phyloP scores from a whole-genome alignment of 1,284 basidiomycete genomes.

The Puccinia horiana region DNA sequence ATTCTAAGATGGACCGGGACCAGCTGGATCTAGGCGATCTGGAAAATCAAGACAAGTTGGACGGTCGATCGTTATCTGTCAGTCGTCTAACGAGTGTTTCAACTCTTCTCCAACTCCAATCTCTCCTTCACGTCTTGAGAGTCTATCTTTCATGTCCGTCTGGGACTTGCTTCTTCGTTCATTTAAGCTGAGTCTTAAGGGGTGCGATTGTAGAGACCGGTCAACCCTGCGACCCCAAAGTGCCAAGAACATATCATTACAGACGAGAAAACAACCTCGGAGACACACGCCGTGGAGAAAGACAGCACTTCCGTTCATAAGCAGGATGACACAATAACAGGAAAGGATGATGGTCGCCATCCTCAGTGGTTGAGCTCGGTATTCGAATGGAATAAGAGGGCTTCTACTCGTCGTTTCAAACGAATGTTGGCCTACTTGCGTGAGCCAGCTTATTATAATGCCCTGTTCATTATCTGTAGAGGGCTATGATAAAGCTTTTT shows the following conservation, averaged over 20 bases:
- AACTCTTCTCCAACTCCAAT: not conserved
- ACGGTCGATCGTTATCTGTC: slow-evolving; percentile 19
- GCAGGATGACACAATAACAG: not conserved
- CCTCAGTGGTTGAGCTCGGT: slow-evolving; percentile 1
- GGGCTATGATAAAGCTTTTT: no score
- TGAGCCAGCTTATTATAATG: not conserved
- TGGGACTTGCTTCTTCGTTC: not conserved
- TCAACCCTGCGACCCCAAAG: not conserved
- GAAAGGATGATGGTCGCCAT: not conserved
- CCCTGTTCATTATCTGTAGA: not conserved
- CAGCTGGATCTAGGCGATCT: slow-evolving; percentile 8
- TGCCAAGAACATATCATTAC: not conserved
- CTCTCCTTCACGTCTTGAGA: not conserved
- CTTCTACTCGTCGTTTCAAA: not conserved
- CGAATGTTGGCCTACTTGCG: slow-evolving; percentile 12
- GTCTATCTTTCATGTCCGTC: no score
- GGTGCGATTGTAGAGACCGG: not conserved
- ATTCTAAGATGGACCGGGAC: no score
- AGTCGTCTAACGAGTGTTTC: slow-evolving; percentile 5
- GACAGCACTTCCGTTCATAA: not conserved
- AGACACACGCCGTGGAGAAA: not conserved
- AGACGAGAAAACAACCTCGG: not conserved
- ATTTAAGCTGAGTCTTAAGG: slow-evolving; percentile 4
- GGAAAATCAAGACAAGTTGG: slow-evolving; percentile 21
- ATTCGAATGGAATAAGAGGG: slow-evolving; percentile 19